Evolutionary conservation across 78 protist genomes (phyloP), one percentile per base, ranked within the genome.

Genomic region (Protostelium mycophagum): DNA sequence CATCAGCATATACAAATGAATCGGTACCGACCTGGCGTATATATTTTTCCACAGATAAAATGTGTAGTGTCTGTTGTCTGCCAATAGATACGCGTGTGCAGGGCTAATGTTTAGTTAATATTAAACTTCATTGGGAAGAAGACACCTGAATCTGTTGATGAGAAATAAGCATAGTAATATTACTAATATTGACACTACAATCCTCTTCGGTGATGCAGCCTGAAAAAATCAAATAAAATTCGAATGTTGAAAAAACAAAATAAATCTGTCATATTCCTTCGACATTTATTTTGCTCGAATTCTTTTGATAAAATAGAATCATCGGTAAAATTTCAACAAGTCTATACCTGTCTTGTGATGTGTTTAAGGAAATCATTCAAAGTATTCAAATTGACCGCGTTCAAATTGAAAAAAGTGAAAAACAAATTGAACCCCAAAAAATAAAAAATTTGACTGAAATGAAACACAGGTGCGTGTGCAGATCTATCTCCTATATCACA

Each of bases 41-140:
- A 87, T 51, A 84, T 88, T 34, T n/a, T 88, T 88, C 91, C 92
- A 91, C 34, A 91, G 0, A 85, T 88, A 88, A 34, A 91, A 91
- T 34, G 94, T 86, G 88, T 37, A 90, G 87, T 94, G 96, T 28
- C 96, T 84, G 88, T 94, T 94, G 90, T 94, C 96, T 28, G 90
- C 88, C 35, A 91, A 87, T 28, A 87, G 88, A 87, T 39, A 91
- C 5, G 93, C 90, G 63, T 91, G 93, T 28, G 93, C 38, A 31
- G 38, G 35, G n/a, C 83, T 51, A 63, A 0, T 73, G 38, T 9
- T 10, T 23, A 34, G 84, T 28, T 28, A 16, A 38, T 25, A 85
- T 25, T 34, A 10, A 83, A 63, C 1, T 29, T 73, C 38, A 9
- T 1, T 34, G n/a, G n/a, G n/a, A n/a, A n/a, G n/a, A n/a, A n/a